These are phyloP conservation scores for Moesziomyces parantarcticus DNA, from an alignment of 1,284 basidiomycete genomes.

Conservation along the genomic window DNA sequence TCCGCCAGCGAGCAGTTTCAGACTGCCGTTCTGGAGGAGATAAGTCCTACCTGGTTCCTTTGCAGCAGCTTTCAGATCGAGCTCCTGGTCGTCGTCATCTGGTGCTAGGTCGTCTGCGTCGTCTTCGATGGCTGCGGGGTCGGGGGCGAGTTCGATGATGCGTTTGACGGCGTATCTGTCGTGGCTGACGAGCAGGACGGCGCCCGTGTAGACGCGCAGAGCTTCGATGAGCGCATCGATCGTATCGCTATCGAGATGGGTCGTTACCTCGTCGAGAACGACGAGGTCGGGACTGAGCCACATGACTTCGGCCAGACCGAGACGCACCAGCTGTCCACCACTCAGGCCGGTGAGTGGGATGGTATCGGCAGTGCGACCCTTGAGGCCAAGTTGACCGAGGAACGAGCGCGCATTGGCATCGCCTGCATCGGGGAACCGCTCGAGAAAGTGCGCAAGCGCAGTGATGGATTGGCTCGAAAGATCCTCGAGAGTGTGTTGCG, in stretches of 20 bases:
- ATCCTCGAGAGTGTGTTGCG: constrained; percentile 69
- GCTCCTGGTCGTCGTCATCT: constrained; percentile 57
- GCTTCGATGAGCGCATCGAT: constrained; percentile 75
- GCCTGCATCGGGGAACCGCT: constrained; percentile 18
- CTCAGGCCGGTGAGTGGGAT: constrained; percentile 38
- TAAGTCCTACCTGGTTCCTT: constrained; percentile 70
- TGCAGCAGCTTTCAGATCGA: constrained; percentile 25
- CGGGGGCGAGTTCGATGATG: constrained; percentile 39
- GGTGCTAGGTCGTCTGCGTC: constrained; percentile 45
- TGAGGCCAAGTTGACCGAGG: constrained; percentile 70
- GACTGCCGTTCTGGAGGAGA: constrained; percentile 69
- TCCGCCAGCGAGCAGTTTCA: constrained; percentile 70
- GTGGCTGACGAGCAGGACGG: constrained; percentile 77
- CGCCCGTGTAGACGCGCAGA: constrained; percentile 73
- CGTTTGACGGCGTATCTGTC: constrained; percentile 71
- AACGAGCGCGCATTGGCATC: constrained; percentile 60
- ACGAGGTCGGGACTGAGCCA: constrained; percentile 54
- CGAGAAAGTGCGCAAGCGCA: constrained; percentile 70
- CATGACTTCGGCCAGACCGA: constrained; percentile 54
- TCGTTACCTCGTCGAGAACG: constrained; percentile 58
- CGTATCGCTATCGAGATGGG: constrained; percentile 77
- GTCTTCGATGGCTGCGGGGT: constrained; percentile 36
- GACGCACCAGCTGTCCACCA: constrained; percentile 73
- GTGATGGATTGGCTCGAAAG: constrained; percentile 33
- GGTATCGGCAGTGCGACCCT: constrained; percentile 52